phyloP scores from a whole-genome alignment of 2,329 filamentous ascomycete species.

The Diplodia intermedia region DNA sequence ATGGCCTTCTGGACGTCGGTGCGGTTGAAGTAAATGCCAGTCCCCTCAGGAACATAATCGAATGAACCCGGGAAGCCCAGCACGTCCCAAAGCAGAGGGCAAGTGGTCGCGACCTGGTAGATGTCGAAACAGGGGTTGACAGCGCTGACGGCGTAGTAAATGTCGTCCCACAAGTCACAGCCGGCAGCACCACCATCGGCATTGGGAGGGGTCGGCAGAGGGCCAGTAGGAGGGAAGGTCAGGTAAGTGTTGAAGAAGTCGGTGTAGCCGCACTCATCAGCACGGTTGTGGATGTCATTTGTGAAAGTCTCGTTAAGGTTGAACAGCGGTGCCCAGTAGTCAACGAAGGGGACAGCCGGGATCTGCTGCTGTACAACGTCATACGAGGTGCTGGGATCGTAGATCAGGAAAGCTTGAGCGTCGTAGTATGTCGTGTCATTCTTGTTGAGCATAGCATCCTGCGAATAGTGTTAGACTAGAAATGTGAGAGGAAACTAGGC shows the following conservation, averaged over 20 bases:
- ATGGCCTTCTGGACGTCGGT: conserved; percentile 62
- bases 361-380: conserved; percentile 60
- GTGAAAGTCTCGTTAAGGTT: conserved; percentile 68
- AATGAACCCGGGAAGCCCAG: conserved; percentile 49
- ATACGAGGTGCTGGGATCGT: conserved; percentile 70
- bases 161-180: conserved; percentile 59
- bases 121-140: conserved; percentile 61
- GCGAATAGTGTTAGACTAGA: neutral
- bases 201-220: conserved; percentile 61
- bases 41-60: conserved; percentile 50
- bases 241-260: conserved; percentile 67
- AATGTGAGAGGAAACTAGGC: conserved; percentile 70
- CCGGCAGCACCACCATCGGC: conserved; percentile 49
- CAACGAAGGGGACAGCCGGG: conserved; percentile 64
- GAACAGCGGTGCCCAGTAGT: conserved; percentile 67
- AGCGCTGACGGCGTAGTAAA: conserved; percentile 50
- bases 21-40: conserved; percentile 59
- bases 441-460: conserved; percentile 71
- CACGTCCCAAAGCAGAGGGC: conserved; percentile 45
- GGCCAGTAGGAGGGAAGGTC: conserved; percentile 70
- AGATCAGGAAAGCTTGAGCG: conserved; percentile 65
- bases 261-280: conserved; percentile 67
- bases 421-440: conserved; percentile 73
- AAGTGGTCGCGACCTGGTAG: conserved; percentile 54
- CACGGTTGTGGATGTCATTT: conserved; percentile 59